Evolutionary conservation across 495 filamentous ascomycete species (phyloP).

Genomic region (Podospora appendiculata): DNA sequence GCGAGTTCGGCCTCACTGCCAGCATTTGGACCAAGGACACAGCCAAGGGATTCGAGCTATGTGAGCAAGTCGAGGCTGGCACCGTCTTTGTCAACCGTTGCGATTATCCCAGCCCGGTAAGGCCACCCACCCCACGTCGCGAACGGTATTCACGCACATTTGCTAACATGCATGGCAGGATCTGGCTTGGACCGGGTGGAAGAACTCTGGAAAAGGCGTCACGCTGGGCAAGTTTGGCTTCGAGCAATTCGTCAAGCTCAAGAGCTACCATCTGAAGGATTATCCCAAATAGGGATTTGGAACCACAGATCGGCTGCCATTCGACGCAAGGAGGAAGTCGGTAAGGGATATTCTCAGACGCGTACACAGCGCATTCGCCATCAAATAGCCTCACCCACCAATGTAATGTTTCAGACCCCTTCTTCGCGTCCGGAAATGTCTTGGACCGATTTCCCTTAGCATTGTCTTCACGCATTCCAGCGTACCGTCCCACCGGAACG

Average conservation of each 20-base stretch:
- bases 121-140: slow-evolving; percentile 14
- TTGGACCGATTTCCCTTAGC: background rate
- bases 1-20: slow-evolving; percentile 89
- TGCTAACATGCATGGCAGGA: slow-evolving; percentile 48
- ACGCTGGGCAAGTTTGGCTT: slow-evolving; percentile 87
- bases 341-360: slow-evolving; percentile 13
- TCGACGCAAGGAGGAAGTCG: slow-evolving; percentile 11
- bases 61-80: slow-evolving; percentile 79
- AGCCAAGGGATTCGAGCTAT: slow-evolving; percentile 63
- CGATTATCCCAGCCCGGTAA: slow-evolving; percentile 87
- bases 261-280: slow-evolving; percentile 91
- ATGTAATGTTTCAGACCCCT: slow-evolving; percentile 1
- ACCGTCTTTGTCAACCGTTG: slow-evolving; percentile 95
- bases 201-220: slow-evolving; percentile 85
- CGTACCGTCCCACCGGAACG: background rate
- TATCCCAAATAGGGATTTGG: slow-evolving; percentile 56
- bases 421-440: slow-evolving; percentile 1
- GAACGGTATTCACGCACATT: slow-evolving; percentile 1
- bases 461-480: slow-evolving; percentile 16
- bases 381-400: slow-evolving; percentile 2
- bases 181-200: slow-evolving; percentile 97
- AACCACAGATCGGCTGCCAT: background rate
- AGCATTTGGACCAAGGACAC: slow-evolving; percentile 97
- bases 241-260: slow-evolving; percentile 90
- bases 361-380: slow-evolving; percentile 2